Base-by-base conservation (phyloP, 306 rosid genomes). In the Vigna radiata region DNA sequence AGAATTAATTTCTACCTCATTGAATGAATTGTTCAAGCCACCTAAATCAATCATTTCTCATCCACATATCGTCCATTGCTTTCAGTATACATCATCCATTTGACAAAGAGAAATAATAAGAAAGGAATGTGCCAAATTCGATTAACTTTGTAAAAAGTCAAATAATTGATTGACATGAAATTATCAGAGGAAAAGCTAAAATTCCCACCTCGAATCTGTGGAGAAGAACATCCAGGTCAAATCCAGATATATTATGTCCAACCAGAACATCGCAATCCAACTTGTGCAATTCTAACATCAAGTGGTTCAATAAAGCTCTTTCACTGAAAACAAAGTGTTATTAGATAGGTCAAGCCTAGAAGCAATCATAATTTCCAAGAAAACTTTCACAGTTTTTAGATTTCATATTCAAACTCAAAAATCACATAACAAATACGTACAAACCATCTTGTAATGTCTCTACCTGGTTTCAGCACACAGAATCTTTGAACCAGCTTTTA, bases 161-260 rank as follows among this genome's bases (percentile, higher is more conserved):
- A 52, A 59, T 25, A 47, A 60, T 44, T 53, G 62, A 53, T 44
- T 53, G 56, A 76, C 73, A 60, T 61, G 2, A 79, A 82, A 77
- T 25, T 14, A 64, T 39, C 47, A 6, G 21, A 75, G 56, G 36
- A 52, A 46, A 41, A 37, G 36, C 55, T 33, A 49, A 77, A 70
- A 47, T 29, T 70, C 82, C 85, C 73, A 95, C 97, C 99, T 95
- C 93, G 43, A 86, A 88, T 87, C 99, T 90, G 73, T 89, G 97
- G 85, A 95, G 97, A 73, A 95, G 96, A 76, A 89, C 89, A 83
- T 95, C 99, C 77, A 95, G 85, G 82, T 95, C 99, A 82, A 90
- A 91, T 85, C 97, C 97, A 55, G 99, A 95, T 75, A 95, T 88
- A 81, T 92, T 90, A 79, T 95, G 99, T 69, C 99, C 99, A 87